Base-by-base conservation (phyloP, 176 grass and related monocot genomes). In the Carex kokanica region DNA sequence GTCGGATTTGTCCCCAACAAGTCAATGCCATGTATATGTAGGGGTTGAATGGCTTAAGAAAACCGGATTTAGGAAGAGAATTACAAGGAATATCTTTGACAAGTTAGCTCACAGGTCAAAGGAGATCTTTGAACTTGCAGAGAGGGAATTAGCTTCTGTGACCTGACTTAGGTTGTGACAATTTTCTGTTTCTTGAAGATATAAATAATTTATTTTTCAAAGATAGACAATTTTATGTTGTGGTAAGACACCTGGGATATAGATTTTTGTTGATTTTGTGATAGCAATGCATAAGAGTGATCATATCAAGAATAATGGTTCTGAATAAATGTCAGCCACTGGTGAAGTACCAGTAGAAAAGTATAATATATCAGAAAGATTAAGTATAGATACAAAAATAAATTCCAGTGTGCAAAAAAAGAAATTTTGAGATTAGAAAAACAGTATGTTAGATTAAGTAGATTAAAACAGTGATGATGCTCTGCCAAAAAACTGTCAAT, bases 31-130 rank as follows among this genome's bases (percentile, higher is more conserved):
- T 71, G 79, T 83, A 38, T 85, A 90, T 56, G 89, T 91, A 23
- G 89, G 96, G 27, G 75, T 93, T 70, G 90, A 95, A 82, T 95
- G 90, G 92, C 69, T 93, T 56, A 93, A 85, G 81, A 91, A 78
- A 78, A 93, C 90, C 71, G 94, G 89, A 82, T 88, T 93, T 32
- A 87, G 88, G 81, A 90, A 91, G 84, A 88, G 81, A 79, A 95
- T 98, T 73, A 84, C 87, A 0, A 88, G 32, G 64, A 93, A 95
- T 72, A 75, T 93, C 18, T 89, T 87, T 74, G 91, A 95, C 67
- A 95, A 98, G 87, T 78, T 98, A 68, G 83, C 82, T 63, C 82
- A 88, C 20, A 88, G 91, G 79, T 87, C 88, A 0, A 91, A 88
- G 84, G 95, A 98, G 69, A 87, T 95, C 10, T 88, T 98, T 8